Evolutionary conservation across 495 filamentous ascomycete species (phyloP).

Genomic region (Tuber indicum): DNA sequence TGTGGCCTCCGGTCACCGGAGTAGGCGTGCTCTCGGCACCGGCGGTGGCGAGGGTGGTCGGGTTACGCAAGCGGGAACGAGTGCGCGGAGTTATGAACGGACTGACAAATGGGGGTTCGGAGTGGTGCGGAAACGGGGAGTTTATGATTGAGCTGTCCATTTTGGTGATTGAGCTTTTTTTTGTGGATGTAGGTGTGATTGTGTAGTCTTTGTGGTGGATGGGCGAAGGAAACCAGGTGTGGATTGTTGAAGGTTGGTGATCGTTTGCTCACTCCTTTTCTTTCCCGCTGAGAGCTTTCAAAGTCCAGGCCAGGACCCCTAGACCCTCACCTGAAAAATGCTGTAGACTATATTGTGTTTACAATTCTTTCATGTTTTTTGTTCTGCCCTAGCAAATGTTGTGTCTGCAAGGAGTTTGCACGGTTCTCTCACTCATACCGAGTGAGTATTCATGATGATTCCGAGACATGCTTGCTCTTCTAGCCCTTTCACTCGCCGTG

Average conservation of each 20-base stretch:
- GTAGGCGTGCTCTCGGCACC: background rate
- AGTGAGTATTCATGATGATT: conserved; percentile 3
- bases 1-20: background rate
- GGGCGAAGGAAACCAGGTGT: background rate
- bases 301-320: background rate
- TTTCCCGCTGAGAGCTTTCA: background rate
- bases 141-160: background rate
- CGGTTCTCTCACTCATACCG: background rate
- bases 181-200: background rate
- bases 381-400: background rate
- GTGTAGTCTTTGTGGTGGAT: background rate
- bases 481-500: background rate
- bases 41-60: background rate
- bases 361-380: background rate
- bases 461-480: background rate
- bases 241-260: background rate
- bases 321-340: background rate
- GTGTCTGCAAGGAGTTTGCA: background rate
- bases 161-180: background rate
- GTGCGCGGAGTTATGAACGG: background rate
- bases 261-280: background rate
- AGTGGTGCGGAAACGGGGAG: background rate
- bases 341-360: too few species aligned
- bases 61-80: background rate
- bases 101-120: background rate